Conservation (phyloP, 108 stramenopile species). For the Chaetoceros tenuissimus region DNA sequence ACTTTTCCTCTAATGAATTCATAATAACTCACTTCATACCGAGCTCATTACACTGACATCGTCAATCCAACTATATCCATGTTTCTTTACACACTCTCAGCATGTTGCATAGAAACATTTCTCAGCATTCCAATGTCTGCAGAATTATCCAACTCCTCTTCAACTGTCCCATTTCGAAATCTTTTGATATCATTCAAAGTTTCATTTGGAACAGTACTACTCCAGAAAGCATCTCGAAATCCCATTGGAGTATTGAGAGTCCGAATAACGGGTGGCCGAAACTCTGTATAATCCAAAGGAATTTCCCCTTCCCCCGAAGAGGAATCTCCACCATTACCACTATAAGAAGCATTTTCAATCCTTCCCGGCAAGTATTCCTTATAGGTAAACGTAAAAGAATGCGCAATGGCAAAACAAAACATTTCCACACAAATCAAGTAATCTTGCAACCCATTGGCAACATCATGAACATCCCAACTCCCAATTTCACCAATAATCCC, state of each 20-base stretch:
- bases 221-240: conserved; percentile 71
- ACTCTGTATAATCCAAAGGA: conserved; percentile 16
- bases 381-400: conserved; percentile 86
- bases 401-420: conserved; percentile 86
- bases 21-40: no score
- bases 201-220: conserved; percentile 62
- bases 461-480: conserved; percentile 77
- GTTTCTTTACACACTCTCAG: not conserved
- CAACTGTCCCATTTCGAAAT: conserved; percentile 25
- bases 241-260: conserved; percentile 47
- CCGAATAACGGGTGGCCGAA: conserved; percentile 40
- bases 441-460: conserved; percentile 89
- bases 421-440: conserved; percentile 93
- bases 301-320: conserved; percentile 14
- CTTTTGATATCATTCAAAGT: conserved; percentile 70
- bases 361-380: conserved; percentile 77
- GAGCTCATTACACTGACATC: no score
- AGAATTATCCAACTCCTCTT: not conserved
- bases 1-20: no score
- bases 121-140: not conserved
- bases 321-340: not conserved
- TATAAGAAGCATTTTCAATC: not conserved
- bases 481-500: conserved; percentile 73
- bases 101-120: not conserved
- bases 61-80: no score